Evolutionary conservation across 495 filamentous ascomycete genomes (phyloP), one percentile per base, ranked within the genome.

Genomic region (Lasiosphaeria hispida): DNA sequence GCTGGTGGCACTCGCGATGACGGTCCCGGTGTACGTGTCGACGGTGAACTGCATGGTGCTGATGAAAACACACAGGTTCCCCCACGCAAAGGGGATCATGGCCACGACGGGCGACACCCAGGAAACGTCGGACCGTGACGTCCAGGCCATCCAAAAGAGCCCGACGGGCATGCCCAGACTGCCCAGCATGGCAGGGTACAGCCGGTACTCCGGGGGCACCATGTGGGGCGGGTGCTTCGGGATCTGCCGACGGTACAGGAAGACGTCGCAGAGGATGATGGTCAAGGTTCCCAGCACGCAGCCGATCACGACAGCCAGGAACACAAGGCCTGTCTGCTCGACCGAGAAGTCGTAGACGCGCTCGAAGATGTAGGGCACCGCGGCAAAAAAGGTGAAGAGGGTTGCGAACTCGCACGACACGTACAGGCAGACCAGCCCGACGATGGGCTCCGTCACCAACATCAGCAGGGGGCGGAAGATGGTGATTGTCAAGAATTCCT

Each of bases 391-490:
- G 18, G 72, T 73, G 60, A 84, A 89, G 3, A 90, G 76, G 1
- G 85, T 80, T 7, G 77, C 78, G 57, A 88, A 89, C 54, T 81
- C 80, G 65, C 85, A 87, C 4, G 79, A 74, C 1, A 78, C 74
- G 65, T 90, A 90, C 10, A 89, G 65, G 23, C 75, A 83, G 36
- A 85, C 73, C 23, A 83, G 79, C 19, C 73, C 65, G 39, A 89
- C 86, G 54, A 89, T 87, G 4, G 87, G 85, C 62, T 89, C 87
- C 0, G 74, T 80, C 11, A 84, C 36, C 36, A 89, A 72, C 87
- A 90, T 89, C 43, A 78, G 67, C 0, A 87, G 35, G 0, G 87
- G 87, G 4, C 85, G 78, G n/a, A 84, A 23, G 4, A 88, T 67
- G 5, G 82, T 81, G 19, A 83, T 75, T 0, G 81, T 81, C 48